These are phyloP conservation scores for Exophiala sideris DNA, from an alignment of 2,329 filamentous ascomycete species.

Conservation along the genomic window DNA sequence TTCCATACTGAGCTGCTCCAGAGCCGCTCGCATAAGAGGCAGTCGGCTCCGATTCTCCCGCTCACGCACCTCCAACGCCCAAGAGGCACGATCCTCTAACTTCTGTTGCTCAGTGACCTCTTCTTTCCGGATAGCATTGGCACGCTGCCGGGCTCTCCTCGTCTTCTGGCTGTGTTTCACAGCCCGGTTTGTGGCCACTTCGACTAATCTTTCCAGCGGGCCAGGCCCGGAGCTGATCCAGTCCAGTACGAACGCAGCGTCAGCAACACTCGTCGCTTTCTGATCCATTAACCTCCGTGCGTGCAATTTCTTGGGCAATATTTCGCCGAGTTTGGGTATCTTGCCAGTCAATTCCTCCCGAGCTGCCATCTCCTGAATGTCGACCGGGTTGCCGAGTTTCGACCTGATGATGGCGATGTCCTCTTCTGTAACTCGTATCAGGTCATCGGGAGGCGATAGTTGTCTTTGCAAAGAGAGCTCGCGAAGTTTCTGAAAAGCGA, in stretches of 20 bases:
- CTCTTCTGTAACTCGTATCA: constrained; percentile 44
- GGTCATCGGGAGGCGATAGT: constrained; percentile 44
- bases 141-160: constrained; percentile 13
- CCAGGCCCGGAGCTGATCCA: constrained; percentile 44
- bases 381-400: constrained; percentile 31
- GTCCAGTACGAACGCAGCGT: constrained; percentile 55
- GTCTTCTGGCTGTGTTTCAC: constrained; percentile 20
- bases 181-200: constrained; percentile 17
- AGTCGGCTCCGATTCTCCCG: constrained; percentile 11
- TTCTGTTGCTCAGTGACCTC: constrained; percentile 24
- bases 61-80: constrained; percentile 28
- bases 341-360: constrained; percentile 36
- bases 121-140: constrained; percentile 14
- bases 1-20: constrained; percentile 21
- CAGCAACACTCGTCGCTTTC: constrained; percentile 60
- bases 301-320: constrained; percentile 46
- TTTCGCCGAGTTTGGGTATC: constrained; percentile 41
- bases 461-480: constrained; percentile 61
- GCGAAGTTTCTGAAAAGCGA: constrained; percentile 56
- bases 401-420: constrained; percentile 37
- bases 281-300: constrained; percentile 60
- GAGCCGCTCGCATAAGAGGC: constrained; percentile 9
- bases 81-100: constrained; percentile 29
- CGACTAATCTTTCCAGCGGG: constrained; percentile 20
- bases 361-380: constrained; percentile 16